A percentile compares a stretch with the other conserved stretches of the same genome.
These are phyloP conservation scores for Pseudopithomyces maydicus DNA, from an alignment of 2,329 filamentous ascomycete genomes.

Conservation along the genomic window DNA sequence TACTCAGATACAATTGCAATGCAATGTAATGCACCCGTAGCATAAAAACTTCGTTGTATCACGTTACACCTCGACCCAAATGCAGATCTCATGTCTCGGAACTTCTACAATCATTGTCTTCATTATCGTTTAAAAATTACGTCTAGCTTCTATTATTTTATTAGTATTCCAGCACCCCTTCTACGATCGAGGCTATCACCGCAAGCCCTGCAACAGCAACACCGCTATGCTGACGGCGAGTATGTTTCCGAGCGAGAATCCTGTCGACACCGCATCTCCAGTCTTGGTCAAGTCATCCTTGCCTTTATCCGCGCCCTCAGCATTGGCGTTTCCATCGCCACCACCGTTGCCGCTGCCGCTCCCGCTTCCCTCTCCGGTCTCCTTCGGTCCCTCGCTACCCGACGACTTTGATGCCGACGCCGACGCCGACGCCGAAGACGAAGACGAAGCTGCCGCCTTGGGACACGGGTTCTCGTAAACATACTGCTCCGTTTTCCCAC, in stretches of 20 bases:
- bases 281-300: neutral
- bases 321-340: neutral
- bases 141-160: neutral
- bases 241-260: neutral
- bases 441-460: neutral
- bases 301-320: neutral
- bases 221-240: neutral
- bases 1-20: no score
- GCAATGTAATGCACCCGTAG: no score
- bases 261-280: neutral
- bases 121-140: no score
- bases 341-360: neutral
- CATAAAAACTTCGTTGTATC: no score
- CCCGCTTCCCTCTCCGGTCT: neutral
- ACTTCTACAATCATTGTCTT: no score
- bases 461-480: conserved; percentile 10
- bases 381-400: neutral
- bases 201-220: neutral
- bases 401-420: neutral
- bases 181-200: neutral
- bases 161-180: neutral
- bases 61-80: no score
- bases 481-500: conserved; percentile 3
- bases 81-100: no score
- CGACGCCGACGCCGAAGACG: neutral